A percentile compares a stretch with the other conserved stretches of the same genome.
Evolutionary conservation across 2,329 filamentous ascomycete genomes (phyloP).

Genomic region (Fusarium sacchari): DNA sequence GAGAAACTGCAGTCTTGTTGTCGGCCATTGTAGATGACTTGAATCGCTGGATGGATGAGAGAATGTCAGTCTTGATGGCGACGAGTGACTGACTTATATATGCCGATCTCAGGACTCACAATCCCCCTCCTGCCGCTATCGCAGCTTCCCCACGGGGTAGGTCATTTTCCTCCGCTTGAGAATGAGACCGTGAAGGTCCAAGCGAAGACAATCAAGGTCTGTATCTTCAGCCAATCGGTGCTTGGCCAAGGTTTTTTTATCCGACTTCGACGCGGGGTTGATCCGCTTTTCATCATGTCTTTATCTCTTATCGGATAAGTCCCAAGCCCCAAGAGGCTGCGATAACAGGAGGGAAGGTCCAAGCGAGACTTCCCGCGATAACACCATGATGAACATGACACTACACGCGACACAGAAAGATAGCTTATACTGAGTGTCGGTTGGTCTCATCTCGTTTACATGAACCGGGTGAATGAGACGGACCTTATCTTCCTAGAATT

Average conservation of each 20-base stretch:
- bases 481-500: not conserved
- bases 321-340: too few relatives aligned
- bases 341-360: not conserved
- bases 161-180: not conserved
- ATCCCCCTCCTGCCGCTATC: not conserved
- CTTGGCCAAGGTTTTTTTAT: not conserved
- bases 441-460: rapidly evolving
- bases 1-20: not conserved
- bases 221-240: not conserved
- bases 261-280: not conserved
- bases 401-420: not conserved
- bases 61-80: too few relatives aligned
- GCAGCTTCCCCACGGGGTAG: constrained; percentile 1
- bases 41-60: too few relatives aligned
- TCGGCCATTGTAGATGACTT: not conserved
- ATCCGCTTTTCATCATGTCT: not conserved
- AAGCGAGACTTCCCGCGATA: not conserved
- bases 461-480: rapidly evolving
- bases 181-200: not conserved
- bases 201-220: not conserved
- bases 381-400: not conserved
- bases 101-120: not conserved
- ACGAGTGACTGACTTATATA: not conserved
- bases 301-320: not conserved
- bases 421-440: rapidly evolving